phyloP scores from a whole-genome alignment of 768 basidiomycete species.

The Butyriboletus loyo region DNA sequence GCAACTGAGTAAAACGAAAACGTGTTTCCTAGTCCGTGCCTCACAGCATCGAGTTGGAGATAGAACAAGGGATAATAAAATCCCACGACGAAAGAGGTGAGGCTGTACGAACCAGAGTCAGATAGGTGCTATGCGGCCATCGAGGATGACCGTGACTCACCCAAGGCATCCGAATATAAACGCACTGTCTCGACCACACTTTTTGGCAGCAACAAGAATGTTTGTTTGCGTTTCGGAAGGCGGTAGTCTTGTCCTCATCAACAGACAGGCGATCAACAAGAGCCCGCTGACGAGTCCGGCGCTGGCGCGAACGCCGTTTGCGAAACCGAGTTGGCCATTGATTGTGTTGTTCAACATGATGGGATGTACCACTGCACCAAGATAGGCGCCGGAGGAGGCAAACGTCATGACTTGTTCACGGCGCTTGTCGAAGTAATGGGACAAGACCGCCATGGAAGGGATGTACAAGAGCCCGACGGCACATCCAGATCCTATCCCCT shows the following conservation, averaged over 20 bases:
- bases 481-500: conserved; percentile 50
- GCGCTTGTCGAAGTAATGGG: conserved; percentile 50
- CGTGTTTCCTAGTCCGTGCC: conserved; percentile 41
- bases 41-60: conserved; percentile 52
- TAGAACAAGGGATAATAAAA: conserved; percentile 60
- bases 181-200: conserved; percentile 22
- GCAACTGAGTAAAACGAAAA: conserved; percentile 60
- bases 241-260: conserved; percentile 39
- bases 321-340: conserved; percentile 46
- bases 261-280: conserved; percentile 38
- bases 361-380: conserved; percentile 60
- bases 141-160: conserved; percentile 1
- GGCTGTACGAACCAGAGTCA: conserved; percentile 8
- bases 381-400: conserved; percentile 52
- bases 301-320: conserved; percentile 40
- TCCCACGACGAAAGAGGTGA: conserved; percentile 36
- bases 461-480: conserved; percentile 48
- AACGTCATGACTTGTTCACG: conserved; percentile 53
- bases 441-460: conserved; percentile 45
- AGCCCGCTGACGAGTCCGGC: conserved; percentile 39
- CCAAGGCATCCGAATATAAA: conserved; percentile 30
- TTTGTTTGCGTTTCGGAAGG: conserved; percentile 29
- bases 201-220: conserved; percentile 22
- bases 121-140: not conserved
- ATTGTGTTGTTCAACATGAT: conserved; percentile 55